These are phyloP conservation scores for Hygrocybe punicea DNA, from an alignment of 768 basidiomycete genomes.

Conservation along the genomic window DNA sequence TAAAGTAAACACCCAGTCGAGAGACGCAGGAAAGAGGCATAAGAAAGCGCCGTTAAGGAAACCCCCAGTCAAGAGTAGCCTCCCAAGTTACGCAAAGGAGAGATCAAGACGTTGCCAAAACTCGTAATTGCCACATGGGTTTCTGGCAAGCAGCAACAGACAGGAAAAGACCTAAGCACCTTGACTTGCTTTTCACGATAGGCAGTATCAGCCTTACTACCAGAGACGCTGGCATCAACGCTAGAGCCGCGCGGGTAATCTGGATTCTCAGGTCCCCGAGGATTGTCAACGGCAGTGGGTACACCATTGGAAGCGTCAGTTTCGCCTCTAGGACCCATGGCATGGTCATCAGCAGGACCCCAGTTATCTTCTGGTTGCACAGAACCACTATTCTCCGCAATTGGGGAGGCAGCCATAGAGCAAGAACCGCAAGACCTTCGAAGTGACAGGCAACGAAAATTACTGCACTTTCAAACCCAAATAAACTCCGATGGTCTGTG, in stretches of 20 bases:
- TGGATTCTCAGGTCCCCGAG: slow-evolving; percentile 44
- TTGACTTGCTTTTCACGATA: slow-evolving; percentile 78
- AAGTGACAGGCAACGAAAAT: background rate
- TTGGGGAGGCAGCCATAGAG: slow-evolving; percentile 9
- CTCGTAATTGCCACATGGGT: slow-evolving; percentile 37
- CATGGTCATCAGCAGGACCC: slow-evolving; percentile 44
- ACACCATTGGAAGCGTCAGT: slow-evolving; percentile 45
- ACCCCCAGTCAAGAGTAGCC: slow-evolving; percentile 39
- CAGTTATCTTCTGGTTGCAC: slow-evolving; percentile 6
- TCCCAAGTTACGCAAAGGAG: slow-evolving; percentile 40
- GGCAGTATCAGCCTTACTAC: slow-evolving; percentile 43
- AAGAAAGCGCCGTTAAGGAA: slow-evolving; percentile 38
- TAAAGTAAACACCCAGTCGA: slow-evolving; percentile 65
- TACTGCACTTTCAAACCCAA: slow-evolving; percentile 1
- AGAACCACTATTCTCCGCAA: slow-evolving; percentile 8
- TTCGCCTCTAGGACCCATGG: slow-evolving; percentile 41
- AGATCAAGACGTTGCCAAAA: slow-evolving; percentile 36
- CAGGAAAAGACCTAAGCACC: slow-evolving; percentile 75
- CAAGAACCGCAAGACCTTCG: background rate
- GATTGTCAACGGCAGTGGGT: slow-evolving; percentile 48
- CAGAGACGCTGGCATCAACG: slow-evolving; percentile 41
- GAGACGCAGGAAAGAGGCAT: slow-evolving; percentile 49
- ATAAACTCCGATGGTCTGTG: slow-evolving; percentile 19
- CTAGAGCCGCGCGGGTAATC: slow-evolving; percentile 54
- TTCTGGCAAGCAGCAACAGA: slow-evolving; percentile 19